Evolutionary conservation across 768 basidiomycete species (phyloP), one percentile per base, ranked within the genome.

Genomic region (Scleroderma citrinum): DNA sequence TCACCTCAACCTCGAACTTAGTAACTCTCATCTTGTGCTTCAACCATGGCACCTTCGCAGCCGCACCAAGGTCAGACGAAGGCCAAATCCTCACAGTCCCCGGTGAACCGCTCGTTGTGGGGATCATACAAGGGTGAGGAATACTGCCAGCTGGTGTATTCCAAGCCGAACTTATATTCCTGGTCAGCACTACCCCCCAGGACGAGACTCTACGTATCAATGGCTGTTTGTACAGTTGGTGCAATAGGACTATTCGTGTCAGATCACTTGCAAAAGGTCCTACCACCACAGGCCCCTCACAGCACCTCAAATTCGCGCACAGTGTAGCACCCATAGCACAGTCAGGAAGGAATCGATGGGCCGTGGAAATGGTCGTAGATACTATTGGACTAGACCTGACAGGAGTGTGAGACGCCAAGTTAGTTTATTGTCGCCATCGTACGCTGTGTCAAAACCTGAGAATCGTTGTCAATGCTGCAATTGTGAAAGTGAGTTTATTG

Each of bases 131-230:
- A 67, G 59, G 74, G 74, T 68, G 53, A 51, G 47, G 16, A 49
- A n/a, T n/a, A n/a, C n/a, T n/a, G n/a, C n/a, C n/a, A n/a, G n/a
- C n/a, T n/a, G n/a, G n/a, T 13, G 37, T 20, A 41, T 17, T 7
- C n/a, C 16, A 48, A 49, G 44, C 32, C 11, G 50, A 50, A 50
- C 57, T 57, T 42, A 59, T 30, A 26, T 30, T 36, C 24, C 44
- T 41, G 16, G 40, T 58, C n/a, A 83, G 82, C 73, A 36, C 70
- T 83, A 29, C 77, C 82, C 11, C 64, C 80, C 23, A 65, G 69
- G 24, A 78, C 78, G 35, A 77, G 82, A 31, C 68, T 81, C 24
- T 66, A 69, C 45, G 56, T 82, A 40, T 78, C 79, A 5, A 64
- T 80, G 49, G 73, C 66, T 5, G 60, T 76, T 41, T 80, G 75